A percentile compares a stretch with the other conserved stretches of the same genome.
These are phyloP conservation scores for Amanita inopinata DNA, from an alignment of 768 basidiomycete species.

Conservation along the genomic window DNA sequence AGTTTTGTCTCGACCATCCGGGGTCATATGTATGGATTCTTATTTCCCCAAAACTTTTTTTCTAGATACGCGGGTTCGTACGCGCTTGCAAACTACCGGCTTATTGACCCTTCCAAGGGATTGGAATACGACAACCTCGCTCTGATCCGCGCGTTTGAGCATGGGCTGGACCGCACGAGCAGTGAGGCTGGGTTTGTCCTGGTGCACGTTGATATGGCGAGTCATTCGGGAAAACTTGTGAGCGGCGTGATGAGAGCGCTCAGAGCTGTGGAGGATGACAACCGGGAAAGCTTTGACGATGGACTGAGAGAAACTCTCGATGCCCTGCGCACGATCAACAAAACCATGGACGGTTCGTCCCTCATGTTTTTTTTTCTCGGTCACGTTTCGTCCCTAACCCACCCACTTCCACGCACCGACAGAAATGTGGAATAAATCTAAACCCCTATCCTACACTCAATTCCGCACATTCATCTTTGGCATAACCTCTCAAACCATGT, in stretches of 20 bases:
- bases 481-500: constrained; percentile 21
- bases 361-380: not conserved
- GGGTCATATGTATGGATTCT: too few relatives aligned
- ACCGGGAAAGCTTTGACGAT: constrained; percentile 15
- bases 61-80: constrained; percentile 17
- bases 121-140: constrained; percentile 21
- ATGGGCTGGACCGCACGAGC: constrained; percentile 13
- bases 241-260: constrained; percentile 17
- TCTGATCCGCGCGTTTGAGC: constrained; percentile 24
- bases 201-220: constrained; percentile 22
- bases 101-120: constrained; percentile 15
- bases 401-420: not conserved
- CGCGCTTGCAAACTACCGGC: constrained; percentile 19
- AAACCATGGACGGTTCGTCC: constrained; percentile 3
- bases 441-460: constrained; percentile 20
- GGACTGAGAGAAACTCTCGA: constrained; percentile 2
- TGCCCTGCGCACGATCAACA: constrained; percentile 1
- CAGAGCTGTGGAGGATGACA: constrained; percentile 13
- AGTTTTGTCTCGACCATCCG: too few relatives aligned
- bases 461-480: constrained; percentile 27
- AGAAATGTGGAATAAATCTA: constrained; percentile 20
- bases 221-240: constrained; percentile 18
- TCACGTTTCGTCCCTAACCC: too few relatives aligned
- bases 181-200: constrained; percentile 19
- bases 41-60: too few relatives aligned